Evolutionary conservation across 2,329 filamentous ascomycete species (phyloP).

Genomic region (Phaeosphaeriaceae sp.): DNA sequence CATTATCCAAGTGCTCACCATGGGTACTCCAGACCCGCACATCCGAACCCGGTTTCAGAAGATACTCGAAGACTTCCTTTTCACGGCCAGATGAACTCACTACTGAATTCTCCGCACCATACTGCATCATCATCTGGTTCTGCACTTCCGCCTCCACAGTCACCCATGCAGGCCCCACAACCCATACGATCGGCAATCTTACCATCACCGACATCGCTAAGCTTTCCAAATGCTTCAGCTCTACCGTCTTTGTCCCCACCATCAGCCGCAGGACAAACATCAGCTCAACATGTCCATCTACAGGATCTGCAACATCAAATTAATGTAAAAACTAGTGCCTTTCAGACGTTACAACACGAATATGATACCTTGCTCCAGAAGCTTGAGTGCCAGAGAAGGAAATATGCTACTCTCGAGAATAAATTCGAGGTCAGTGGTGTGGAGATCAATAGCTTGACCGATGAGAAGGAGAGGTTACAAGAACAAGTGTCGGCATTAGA

Average conservation of each 20-base stretch:
- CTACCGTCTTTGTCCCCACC: constrained; percentile 36
- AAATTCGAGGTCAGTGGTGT: constrained; percentile 46
- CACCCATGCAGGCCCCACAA: constrained; percentile 35
- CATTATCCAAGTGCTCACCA: constrained; percentile 18
- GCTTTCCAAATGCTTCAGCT: constrained; percentile 24
- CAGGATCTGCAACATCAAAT: constrained; percentile 62
- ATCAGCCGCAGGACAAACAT: constrained; percentile 22
- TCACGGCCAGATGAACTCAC: constrained; percentile 19
- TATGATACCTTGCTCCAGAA: constrained; percentile 61
- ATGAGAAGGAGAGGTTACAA: constrained; percentile 58
- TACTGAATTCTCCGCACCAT: constrained; percentile 28
- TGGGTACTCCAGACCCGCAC: constrained; percentile 18
- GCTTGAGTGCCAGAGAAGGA: constrained; percentile 57
- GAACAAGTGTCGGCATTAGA: constrained; percentile 57
- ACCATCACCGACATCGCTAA: constrained; percentile 42
- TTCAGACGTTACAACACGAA: constrained; percentile 61
- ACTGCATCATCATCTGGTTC: constrained; percentile 55
- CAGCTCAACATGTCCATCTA: constrained; percentile 50
- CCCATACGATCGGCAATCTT: constrained; percentile 27
- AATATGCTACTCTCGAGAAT: constrained; percentile 58
- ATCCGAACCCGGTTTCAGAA: constrained; percentile 19
- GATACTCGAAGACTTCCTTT: constrained; percentile 27
- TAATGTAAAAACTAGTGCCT: constrained; percentile 59
- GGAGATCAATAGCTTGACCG: constrained; percentile 57
- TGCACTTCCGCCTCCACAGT: constrained; percentile 38